Evolutionary conservation across 2,329 filamentous ascomycete species (phyloP), one percentile per base, ranked within the genome.

Genomic region (Septoria linicola): DNA sequence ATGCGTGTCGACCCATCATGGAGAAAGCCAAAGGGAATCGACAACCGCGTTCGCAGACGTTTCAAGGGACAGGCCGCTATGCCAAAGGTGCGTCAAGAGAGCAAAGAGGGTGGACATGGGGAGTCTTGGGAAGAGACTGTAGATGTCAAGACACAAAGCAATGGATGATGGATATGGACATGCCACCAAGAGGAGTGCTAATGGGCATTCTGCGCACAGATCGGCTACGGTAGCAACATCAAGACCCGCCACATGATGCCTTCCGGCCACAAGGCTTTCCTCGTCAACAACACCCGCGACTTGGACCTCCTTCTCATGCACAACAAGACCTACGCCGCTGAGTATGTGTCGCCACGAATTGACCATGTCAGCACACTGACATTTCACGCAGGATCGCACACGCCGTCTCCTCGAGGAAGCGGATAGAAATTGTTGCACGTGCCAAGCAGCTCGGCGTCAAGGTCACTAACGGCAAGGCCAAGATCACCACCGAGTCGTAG

Each of bases 1-100:
- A 96, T 85, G 81, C 86, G 93, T 74, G 85, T 97, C 67, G 85
- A 82, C 73, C 75, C 87, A 66, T 86, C 83, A 83, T 99, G 93
- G 93, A 88, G 93, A 80, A 99, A 97, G 84, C 93, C 93, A 68
- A 99, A 99, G 89, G 93, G 93, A 89, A 99, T 99, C 78, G 93
- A 99, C 81, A 95, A 91, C 82, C 82, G 88, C 72, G 92, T 99
- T 74, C 88, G 93, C 75, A 85, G 93, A 83, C 89, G 93, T 67
- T 99, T 99, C 84, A 90, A 89, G 80, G 89, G 93, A 72, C 89
- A 88, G 80, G 87, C 87, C 77, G 84, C 85, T 72, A 97, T 99
- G 92, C 93, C 93, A 79, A 95, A 90, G 82, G 92, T 96, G 91
- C 74, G 89, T 67, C 61, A 54, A 51, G 23, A 41, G 21, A 4